Evolutionary conservation across 2,329 filamentous ascomycete species (phyloP), one percentile per base, ranked within the genome.

Genomic region (Fusarium protoensiforme): DNA sequence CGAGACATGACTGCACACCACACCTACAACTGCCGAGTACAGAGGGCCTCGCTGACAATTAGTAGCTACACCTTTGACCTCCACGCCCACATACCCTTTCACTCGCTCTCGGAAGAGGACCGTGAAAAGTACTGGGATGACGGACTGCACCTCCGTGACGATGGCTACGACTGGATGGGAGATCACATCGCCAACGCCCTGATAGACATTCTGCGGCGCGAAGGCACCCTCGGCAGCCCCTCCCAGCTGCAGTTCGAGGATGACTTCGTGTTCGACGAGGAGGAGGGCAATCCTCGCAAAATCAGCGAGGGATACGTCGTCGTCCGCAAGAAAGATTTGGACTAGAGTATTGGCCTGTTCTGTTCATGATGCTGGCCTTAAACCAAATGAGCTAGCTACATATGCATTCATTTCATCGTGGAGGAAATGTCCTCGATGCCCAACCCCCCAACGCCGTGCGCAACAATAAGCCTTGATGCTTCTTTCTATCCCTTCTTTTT

Each of bases 131-230:
- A 90, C 75, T 92, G 90, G 89, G 85, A 90, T 71, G 91, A 93
- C 80, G 85, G 85, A 20, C 72, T 92, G 24, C 91, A 93, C 80
- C 83, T 92, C 11, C 88, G 87, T 0, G 79, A 83, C 0, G 84
- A 83, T 8, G 91, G 91, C 9, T 92, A 93, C 82, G 86, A 91
- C 76, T 82, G 88, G 75, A 89, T 93, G 84, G 91, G 91, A 2
- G 83, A 85, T 41, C 84, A 87, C 65, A 83, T 92, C 58, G 90
- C 87, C 54, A 84, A 86, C 27, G 84, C 82, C 33, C 79, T 92
- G 11, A 81, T 89, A 53, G 82, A 84, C 33, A 81, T 91, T 41
- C 74, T 87, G 53, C 78, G 79, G 68, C 79, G 82, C 41, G 75
- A 81, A 22, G 80, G 78, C 7, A 76, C 75, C 53, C 56, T 68